Base-by-base conservation (phyloP, 2,329 filamentous ascomycete genomes). In the Fusarium buharicum region DNA sequence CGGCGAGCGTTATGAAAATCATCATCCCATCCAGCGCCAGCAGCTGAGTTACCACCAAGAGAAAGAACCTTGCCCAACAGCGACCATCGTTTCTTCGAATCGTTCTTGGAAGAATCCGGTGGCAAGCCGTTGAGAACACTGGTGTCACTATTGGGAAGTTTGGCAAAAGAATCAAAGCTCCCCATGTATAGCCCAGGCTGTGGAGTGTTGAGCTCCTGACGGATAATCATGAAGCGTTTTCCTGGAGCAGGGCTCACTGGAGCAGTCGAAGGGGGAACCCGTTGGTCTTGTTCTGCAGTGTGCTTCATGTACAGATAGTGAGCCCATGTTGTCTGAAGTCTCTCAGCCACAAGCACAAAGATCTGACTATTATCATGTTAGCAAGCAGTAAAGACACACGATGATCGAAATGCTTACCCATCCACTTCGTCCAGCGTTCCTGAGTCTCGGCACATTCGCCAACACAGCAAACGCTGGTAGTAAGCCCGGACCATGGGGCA, bases 401-500 rank as follows among this genome's bases (percentile, higher is more conserved):
- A 36, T 14, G 11, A 36, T 24, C 6, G 16, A 22, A 6, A 43
- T 27, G n/a, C 90, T 82, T 81, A 92, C 88, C 82, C 76, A 72
- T 95, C 90, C 36, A 86, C 74, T 24, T 87, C 83, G 39, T 86
- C 85, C 18, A 86, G 81, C 41, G 83, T 85, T 14, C 89, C 91
- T 48, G 88, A 85, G 70, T 90, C 90, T 62, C 93, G 84, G 64
- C 90, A 94, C 43, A 97, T 81, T 57, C 93, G 86, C 93, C 93
- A 97, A 76, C 92, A 96, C 18, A 97, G 77, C 45, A 97, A 79
- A 41, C 93, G 91, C 85, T 96, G 95, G 73, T 90, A 97, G 75
- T 97, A 97, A 13, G 92, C 90, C 59, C 93, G 86, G 18, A 97
- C 92, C 93, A 97, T 96, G 0, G 93, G 92, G 71, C 92, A 96